phyloP scores from a whole-genome alignment of 2,329 filamentous ascomycete species.

The Clonostachys rhizophaga region DNA sequence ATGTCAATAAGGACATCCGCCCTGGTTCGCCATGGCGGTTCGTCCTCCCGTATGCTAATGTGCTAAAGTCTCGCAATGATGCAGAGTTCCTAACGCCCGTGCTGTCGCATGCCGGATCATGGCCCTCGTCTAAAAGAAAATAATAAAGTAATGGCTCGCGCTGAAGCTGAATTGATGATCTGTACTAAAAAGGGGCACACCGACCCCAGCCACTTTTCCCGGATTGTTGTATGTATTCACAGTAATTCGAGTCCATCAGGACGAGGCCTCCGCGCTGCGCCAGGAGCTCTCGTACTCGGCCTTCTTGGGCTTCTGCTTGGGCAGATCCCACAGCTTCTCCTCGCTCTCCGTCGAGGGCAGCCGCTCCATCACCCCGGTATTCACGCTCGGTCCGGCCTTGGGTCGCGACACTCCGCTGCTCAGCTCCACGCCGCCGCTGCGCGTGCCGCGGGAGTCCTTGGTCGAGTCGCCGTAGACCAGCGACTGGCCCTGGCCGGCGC shows the following conservation, averaged over 20 bases:
- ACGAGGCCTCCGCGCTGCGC: background rate
- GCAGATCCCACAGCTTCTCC: slow-evolving; percentile 1
- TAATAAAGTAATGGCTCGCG: too few species aligned
- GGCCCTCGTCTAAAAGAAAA: too few species aligned
- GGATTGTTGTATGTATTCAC: too few species aligned
- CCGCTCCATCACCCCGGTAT: background rate
- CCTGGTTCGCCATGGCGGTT: too few species aligned
- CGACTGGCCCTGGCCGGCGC: background rate
- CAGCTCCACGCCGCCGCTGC: background rate
- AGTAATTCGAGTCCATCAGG: background rate
- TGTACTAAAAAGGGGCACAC: too few species aligned
- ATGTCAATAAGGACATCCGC: too few species aligned
- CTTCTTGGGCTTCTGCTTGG: background rate
- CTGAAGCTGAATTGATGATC: too few species aligned
- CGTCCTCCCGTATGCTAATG: too few species aligned
- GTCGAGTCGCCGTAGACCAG: background rate
- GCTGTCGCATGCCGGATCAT: too few species aligned
- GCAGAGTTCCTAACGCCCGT: too few species aligned
- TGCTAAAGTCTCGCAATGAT: too few species aligned
- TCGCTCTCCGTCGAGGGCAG: slow-evolving; percentile 1
- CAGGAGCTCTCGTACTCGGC: background rate
- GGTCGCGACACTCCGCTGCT: background rate
- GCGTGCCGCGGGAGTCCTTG: background rate
- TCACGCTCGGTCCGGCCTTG: background rate
- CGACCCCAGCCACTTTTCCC: too few species aligned